These are phyloP conservation scores for Rhizopogon roseolus DNA, from an alignment of 768 basidiomycete species.

Conservation along the genomic window DNA sequence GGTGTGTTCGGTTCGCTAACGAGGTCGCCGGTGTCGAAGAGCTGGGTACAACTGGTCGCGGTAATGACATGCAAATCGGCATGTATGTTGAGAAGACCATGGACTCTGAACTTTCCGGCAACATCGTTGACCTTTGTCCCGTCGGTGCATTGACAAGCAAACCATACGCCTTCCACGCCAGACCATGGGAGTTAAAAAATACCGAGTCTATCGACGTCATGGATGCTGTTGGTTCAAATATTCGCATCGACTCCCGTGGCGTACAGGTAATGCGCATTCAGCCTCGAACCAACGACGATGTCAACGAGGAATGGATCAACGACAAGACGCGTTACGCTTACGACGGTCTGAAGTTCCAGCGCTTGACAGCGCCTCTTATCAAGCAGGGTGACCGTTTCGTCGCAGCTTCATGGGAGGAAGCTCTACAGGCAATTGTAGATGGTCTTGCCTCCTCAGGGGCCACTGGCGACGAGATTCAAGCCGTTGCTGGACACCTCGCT, in stretches of 20 bases:
- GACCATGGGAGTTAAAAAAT: conserved; percentile 98
- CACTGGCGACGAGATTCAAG: conserved; percentile 89
- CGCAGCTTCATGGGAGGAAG: conserved; percentile 86
- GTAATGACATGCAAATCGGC: conserved; percentile 98
- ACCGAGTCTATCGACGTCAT: conserved; percentile 95
- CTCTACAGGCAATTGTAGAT: conserved; percentile 69
- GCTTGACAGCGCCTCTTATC: conserved; percentile 86
- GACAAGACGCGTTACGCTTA: conserved; percentile 98
- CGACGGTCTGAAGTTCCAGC: conserved; percentile 93
- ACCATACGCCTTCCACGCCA: conserved; percentile 95
- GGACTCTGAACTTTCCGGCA: conserved; percentile 96
- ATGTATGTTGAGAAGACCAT: conserved; percentile 98
- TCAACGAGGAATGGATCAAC: conserved; percentile 99
- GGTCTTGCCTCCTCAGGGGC: conserved; percentile 81
- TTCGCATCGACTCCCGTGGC: conserved; percentile 92
- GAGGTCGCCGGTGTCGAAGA: conserved; percentile 99
- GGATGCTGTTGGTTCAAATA: conserved; percentile 95
- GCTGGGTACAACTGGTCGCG: conserved; percentile 92
- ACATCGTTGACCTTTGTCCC: conserved; percentile 95
- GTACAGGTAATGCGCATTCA: conserved; percentile 97
- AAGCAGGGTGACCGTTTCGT: conserved; percentile 93
- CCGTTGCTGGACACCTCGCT: conserved; percentile 86
- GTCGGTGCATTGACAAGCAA: conserved; percentile 98
- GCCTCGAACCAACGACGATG: conserved; percentile 93
- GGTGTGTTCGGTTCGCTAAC: conserved; percentile 98